These are phyloP conservation scores for Rauvolfia tetraphylla DNA, from an alignment of 257 asterid genomes.

Conservation along the genomic window DNA sequence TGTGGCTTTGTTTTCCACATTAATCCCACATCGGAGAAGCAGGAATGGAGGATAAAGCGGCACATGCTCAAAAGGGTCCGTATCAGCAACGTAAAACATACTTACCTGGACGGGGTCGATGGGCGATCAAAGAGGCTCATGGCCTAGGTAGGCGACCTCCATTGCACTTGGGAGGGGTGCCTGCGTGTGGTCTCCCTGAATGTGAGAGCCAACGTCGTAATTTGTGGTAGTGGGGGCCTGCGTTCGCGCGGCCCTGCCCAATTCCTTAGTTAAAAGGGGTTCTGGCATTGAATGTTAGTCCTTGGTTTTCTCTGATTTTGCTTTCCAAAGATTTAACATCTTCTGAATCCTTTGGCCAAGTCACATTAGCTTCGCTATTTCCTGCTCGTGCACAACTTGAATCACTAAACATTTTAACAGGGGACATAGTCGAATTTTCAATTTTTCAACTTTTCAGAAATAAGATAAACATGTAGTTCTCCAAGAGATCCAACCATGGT, in stretches of 20 bases:
- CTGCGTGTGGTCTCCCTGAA: conserved; percentile 19
- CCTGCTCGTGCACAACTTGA: too few species aligned
- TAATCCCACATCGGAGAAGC: not conserved
- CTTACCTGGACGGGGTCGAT: conserved; percentile 31
- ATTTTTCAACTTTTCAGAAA: not conserved
- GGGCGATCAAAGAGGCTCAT: not conserved
- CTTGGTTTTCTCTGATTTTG: too few species aligned
- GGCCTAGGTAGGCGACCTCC: conserved; percentile 22
- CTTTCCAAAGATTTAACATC: too few species aligned
- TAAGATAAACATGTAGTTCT: not conserved
- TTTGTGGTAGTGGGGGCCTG: conserved; percentile 25
- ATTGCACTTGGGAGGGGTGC: conserved; percentile 39
- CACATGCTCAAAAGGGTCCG: too few species aligned
- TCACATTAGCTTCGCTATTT: too few species aligned
- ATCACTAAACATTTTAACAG: too few species aligned
- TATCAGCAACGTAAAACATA: not conserved
- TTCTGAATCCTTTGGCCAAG: too few species aligned
- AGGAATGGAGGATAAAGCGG: too few species aligned
- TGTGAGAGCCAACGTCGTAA: conserved; percentile 27
- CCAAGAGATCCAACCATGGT: not conserved
- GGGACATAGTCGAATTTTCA: not conserved
- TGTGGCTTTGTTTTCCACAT: conserved; percentile 14
- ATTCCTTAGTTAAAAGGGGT: not conserved
- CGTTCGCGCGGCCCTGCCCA: conserved; percentile 22
- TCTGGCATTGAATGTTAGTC: too few species aligned